Base-by-base conservation (phyloP, 1,139 yeast genomes). In the Blastobotrys proliferans region DNA sequence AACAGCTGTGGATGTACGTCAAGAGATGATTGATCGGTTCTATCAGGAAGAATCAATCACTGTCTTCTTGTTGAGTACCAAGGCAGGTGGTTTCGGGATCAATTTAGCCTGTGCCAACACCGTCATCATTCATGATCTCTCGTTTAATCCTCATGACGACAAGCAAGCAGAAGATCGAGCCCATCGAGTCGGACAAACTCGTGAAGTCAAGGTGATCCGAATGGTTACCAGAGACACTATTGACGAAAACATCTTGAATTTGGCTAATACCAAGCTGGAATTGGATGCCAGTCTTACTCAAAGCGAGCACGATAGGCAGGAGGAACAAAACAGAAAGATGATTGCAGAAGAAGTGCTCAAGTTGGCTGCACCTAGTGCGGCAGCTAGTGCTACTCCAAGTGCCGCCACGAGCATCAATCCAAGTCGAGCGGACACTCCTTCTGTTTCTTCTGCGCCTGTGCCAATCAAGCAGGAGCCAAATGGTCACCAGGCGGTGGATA, bases 91-190 rank as follows among this genome's bases (percentile, higher is more conserved):
- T 1, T 92, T 92, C 66, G 98, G 98, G 47, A 92, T 92, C 64
- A 92, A 92, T 59, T 74, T 92, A 54, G 94, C 95, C 3, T 94
- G 96, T 57, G 98, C 99, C 8, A 92, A 88, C 59, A 79, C 83
- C 49, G 98, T 92, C 3, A 74, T 92, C 43, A 85, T 94, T 28
- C 90, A 81, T 57, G 99, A 92, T 61, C 92, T 88, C 61, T 83
- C 95, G 38, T 92, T 92, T 67, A 92, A 92, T 57, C 99, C 99
- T 0, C 98, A 94, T 62, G 98, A 92, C 62, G 99, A 92, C 61
- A 84, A 83, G 60, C 99, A 92, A 67, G 99, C 99, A 0, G 98
- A 94, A 62, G 98, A 92, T 63, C 76, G 99, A 59, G 96, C 98
- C 0, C 99, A 92, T 63, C 77, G 99, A 62, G 95, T 94, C 21